Evolutionary conservation across 2,329 filamentous ascomycete species (phyloP).

Genomic region (Diaporthe vexans): DNA sequence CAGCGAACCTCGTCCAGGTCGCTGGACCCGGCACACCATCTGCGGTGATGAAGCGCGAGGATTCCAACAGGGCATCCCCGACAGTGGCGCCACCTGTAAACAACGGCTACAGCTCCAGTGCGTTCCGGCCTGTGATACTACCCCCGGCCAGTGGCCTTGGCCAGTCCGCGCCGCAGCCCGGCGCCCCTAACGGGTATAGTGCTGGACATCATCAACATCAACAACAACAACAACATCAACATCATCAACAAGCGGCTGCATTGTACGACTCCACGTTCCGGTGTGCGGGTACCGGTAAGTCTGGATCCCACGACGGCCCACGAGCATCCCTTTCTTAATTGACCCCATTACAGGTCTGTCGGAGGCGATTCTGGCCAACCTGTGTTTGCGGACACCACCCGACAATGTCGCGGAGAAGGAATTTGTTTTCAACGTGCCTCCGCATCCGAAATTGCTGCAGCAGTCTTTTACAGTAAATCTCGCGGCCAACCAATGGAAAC

Average conservation of each 20-base stretch:
- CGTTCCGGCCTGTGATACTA: slow-evolving; percentile 41
- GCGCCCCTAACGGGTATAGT: slow-evolving; percentile 35
- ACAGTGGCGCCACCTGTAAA: slow-evolving; percentile 48
- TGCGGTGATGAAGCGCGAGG: slow-evolving; percentile 53
- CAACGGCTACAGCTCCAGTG: slow-evolving; percentile 45
- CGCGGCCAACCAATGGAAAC: slow-evolving; percentile 74
- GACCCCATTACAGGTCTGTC: slow-evolving; percentile 58
- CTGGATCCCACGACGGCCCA: neutral
- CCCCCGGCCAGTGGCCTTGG: slow-evolving; percentile 32
- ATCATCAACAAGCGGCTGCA: slow-evolving; percentile 20
- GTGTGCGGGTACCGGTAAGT: slow-evolving; percentile 37
- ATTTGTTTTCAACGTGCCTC: slow-evolving; percentile 74
- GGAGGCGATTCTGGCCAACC: slow-evolving; percentile 76
- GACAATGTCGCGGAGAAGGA: slow-evolving; percentile 72
- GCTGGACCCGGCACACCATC: slow-evolving; percentile 63
- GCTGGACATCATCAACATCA: slow-evolving; percentile 22
- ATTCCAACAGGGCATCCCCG: slow-evolving; percentile 52
- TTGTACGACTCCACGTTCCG: slow-evolving; percentile 41
- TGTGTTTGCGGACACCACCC: slow-evolving; percentile 78
- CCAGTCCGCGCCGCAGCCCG: slow-evolving; percentile 37
- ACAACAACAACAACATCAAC: neutral
- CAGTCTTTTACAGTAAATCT: slow-evolving; percentile 82
- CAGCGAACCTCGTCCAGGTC: slow-evolving; percentile 47
- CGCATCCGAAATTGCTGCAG: slow-evolving; percentile 75
- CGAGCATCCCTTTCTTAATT: slow-evolving; percentile 46